A percentile compares a stretch with the other conserved stretches of the same genome.
Evolutionary conservation across 2,329 filamentous ascomycete genomes (phyloP).

Genomic region (Colletotrichum limetticola): DNA sequence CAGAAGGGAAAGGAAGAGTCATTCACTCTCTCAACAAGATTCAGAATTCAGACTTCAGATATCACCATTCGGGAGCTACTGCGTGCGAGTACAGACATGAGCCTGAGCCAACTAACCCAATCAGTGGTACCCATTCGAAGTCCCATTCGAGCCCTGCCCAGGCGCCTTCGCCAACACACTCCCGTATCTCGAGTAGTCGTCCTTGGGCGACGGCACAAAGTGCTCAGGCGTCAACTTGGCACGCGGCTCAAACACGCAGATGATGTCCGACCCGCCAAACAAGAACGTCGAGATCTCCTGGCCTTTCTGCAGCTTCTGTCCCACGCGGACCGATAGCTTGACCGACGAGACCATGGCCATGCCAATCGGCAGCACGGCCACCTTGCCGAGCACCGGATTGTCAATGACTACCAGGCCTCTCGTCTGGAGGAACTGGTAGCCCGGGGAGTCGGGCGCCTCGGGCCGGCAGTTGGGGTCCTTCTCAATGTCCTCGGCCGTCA

Average conservation of each 20-base stretch:
- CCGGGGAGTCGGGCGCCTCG: slow-evolving; percentile 47
- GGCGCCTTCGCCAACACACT: slow-evolving; percentile 33
- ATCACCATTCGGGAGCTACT: not conserved
- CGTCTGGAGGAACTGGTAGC: slow-evolving; percentile 53
- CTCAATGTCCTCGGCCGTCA: not conserved
- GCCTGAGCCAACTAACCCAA: not conserved
- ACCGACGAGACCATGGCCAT: slow-evolving; percentile 58
- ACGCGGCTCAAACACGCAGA: slow-evolving; percentile 49
- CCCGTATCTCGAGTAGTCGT: slow-evolving; percentile 37
- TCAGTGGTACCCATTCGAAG: not conserved
- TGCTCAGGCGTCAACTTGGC: slow-evolving; percentile 34
- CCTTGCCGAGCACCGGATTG: slow-evolving; percentile 45
- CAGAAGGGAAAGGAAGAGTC: not conserved
- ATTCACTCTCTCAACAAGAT: not conserved
- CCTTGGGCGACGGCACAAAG: slow-evolving; percentile 35
- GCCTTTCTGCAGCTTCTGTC: slow-evolving; percentile 47
- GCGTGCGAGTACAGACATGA: not conserved
- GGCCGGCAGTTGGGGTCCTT: slow-evolving; percentile 31
- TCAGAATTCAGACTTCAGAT: not conserved
- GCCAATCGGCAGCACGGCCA: slow-evolving; percentile 55
- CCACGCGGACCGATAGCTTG: slow-evolving; percentile 41
- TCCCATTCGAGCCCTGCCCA: not conserved
- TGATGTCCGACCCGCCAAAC: slow-evolving; percentile 55
- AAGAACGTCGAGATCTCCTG: slow-evolving; percentile 54
- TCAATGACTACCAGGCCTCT: slow-evolving; percentile 53